Conservation (phyloP, 192 early-diverging fungal species). For the Mortierella antarctica region DNA sequence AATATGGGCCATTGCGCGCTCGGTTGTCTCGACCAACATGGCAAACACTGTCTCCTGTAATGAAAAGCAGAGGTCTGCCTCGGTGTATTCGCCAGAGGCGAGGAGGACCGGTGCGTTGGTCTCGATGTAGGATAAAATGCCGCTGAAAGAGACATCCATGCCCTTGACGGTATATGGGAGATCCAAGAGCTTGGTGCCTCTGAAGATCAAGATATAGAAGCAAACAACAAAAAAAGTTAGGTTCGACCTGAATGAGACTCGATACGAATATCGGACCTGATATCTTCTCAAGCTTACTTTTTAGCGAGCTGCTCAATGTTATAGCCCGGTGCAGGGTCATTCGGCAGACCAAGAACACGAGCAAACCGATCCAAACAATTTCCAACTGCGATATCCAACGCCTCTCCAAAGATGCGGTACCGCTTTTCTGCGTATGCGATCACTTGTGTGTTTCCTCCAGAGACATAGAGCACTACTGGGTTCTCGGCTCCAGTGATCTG, state of each 20-base stretch:
- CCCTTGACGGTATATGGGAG: slow-evolving; percentile 98
- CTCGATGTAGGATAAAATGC: slow-evolving; percentile 94
- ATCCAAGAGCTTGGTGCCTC: slow-evolving; percentile 87
- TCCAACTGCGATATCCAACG: slow-evolving; percentile 97
- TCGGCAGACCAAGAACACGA: slow-evolving; percentile 89
- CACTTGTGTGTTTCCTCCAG: slow-evolving; percentile 98
- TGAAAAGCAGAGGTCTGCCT: slow-evolving; percentile 96
- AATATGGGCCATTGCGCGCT: slow-evolving; percentile 98
- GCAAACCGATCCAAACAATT: slow-evolving; percentile 99
- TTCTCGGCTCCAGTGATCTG: slow-evolving; percentile 94
- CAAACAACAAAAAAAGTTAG: background rate
- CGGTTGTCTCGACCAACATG: slow-evolving; percentile 99
- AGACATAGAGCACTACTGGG: slow-evolving; percentile 97
- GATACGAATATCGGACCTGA: background rate
- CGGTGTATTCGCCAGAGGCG: slow-evolving; percentile 63
- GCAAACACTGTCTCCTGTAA: slow-evolving; percentile 98
- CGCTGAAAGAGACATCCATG: slow-evolving; percentile 98
- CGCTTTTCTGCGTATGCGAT: slow-evolving; percentile 95
- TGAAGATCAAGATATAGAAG: slow-evolving; percentile 25
- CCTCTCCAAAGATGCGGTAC: slow-evolving; percentile 98
- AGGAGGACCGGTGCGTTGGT: slow-evolving; percentile 71
- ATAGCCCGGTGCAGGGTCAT: slow-evolving; percentile 97
- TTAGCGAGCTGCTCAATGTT: slow-evolving; percentile 98
- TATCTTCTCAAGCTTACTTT: slow-evolving; percentile 55
- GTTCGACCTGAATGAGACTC: background rate